Evolutionary conservation across 129 eudicot genomes (phyloP).

Genomic region (Oenanthe sinensis): DNA sequence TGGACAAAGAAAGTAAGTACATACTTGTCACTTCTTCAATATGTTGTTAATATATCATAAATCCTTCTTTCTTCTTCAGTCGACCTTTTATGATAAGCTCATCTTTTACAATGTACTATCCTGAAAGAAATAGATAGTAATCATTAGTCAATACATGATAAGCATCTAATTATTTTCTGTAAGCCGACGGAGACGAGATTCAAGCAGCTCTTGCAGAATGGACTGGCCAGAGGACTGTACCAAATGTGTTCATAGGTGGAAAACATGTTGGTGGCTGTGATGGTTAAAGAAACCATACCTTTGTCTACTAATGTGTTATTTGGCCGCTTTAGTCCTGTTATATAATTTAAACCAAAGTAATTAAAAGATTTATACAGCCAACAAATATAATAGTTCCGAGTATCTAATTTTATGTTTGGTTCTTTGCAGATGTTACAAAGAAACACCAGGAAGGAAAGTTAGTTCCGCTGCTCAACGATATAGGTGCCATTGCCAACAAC

Average conservation of each 20-base stretch:
- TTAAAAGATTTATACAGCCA: background rate
- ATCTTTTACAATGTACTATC: background rate
- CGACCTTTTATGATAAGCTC: too few relatives aligned
- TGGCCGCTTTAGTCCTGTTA: background rate
- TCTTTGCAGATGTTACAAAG: slow-evolving; percentile 40
- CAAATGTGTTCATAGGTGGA: slow-evolving; percentile 86
- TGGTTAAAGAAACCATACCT: slow-evolving; percentile 22
- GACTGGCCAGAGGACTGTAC: slow-evolving; percentile 86
- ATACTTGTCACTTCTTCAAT: background rate
- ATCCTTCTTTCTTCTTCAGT: background rate
- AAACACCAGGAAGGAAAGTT: slow-evolving; percentile 62
- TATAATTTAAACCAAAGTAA: background rate
- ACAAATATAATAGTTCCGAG: background rate
- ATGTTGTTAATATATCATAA: too few relatives aligned
- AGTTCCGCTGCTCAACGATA: slow-evolving; percentile 64
- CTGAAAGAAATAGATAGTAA: background rate
- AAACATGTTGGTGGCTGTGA: slow-evolving; percentile 82
- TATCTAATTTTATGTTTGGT: background rate
- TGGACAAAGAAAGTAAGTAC: slow-evolving; percentile 72
- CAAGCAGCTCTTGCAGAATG: slow-evolving; percentile 61
- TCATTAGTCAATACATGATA: background rate
- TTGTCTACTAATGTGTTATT: background rate
- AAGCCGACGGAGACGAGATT: slow-evolving; percentile 66
- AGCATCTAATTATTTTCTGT: background rate
- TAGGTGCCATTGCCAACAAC: slow-evolving; percentile 49